Conservation (phyloP, 2,329 filamentous ascomycete species). For the Colletotrichum lini region DNA sequence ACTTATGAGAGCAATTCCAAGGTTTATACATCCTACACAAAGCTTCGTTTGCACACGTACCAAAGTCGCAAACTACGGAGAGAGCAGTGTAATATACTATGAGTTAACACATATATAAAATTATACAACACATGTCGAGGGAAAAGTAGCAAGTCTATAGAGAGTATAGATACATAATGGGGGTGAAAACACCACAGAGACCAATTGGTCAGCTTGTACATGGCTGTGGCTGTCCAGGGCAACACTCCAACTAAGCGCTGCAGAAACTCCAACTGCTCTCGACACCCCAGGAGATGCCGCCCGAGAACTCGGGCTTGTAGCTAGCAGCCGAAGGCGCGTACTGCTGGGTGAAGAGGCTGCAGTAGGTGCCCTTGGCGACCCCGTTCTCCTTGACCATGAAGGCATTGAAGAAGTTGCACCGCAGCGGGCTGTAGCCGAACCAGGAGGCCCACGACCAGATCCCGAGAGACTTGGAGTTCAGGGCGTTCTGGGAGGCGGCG, state of each 20-base stretch:
- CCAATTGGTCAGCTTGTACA: too few relatives aligned
- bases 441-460: constrained; percentile 16
- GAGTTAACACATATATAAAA: too few relatives aligned
- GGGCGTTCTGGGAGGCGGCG: constrained; percentile 32
- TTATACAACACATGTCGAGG: too few relatives aligned
- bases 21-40: too few relatives aligned
- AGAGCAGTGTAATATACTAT: too few relatives aligned
- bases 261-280: constrained; percentile 40
- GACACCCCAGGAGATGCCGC: constrained; percentile 18
- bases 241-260: background rate
- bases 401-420: constrained; percentile 41
- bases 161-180: too few relatives aligned
- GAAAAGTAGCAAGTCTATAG: too few relatives aligned
- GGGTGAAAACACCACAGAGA: too few relatives aligned
- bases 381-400: constrained; percentile 42
- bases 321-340: constrained; percentile 27
- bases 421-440: constrained; percentile 36
- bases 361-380: constrained; percentile 37
- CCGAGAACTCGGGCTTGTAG: constrained; percentile 15
- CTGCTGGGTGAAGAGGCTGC: constrained; percentile 39
- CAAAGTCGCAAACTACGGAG: too few relatives aligned
- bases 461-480: constrained; percentile 29
- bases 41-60: too few relatives aligned
- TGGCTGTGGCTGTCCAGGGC: background rate
- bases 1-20: too few relatives aligned